Evolutionary conservation across 2,329 filamentous ascomycete species (phyloP), one percentile per base, ranked within the genome.

Genomic region (Scedosporium minutisporum): DNA sequence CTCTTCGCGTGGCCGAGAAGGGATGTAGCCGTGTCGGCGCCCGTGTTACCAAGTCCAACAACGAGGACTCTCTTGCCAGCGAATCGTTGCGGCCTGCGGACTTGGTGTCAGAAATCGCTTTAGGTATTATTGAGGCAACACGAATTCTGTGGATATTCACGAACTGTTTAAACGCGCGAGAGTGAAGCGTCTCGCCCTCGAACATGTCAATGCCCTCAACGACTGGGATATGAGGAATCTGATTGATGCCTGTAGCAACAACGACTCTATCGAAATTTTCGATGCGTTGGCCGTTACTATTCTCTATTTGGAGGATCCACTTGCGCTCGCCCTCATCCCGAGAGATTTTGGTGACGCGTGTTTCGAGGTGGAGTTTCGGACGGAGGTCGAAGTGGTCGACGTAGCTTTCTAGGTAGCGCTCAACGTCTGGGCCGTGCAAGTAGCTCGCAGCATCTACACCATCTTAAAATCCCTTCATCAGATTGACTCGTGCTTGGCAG

Each of bases 51-150:
- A 29, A 79, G 66, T 4, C 78, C 78, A 1, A 80, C 69, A 0
- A 81, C 68, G 0, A 81, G 63, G 2, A 81, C 75, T 12, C 69
- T 76, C 65, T 79, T 76, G 7, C 69, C 74, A 14, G 71, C 69
- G 66, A 77, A 80, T 6, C 65, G 61, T 2, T 70, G 66, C 0
- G 70, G 68, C 12, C 70, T 70, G 53, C 12, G 23, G 23, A 9
- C 25, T 9, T 16, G 18, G 25, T 10, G 57, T 59, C 9, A 59
- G 58, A 18, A 59, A 46, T 12, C 33, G 3, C n/a, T 12, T n/a
- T 42, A 48, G 44, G 33, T 14, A 10, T 38, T 38, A 10, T 38
- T 38, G 33, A 12, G 10, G 3, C 44, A 48, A n/a, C n/a, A 48
- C 21, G 1, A 18, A 23, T 18, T 23, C n/a, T n/a, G n/a, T 23